Base-by-base conservation (phyloP, 208 protist species). In the Crithidia fasciculata region DNA sequence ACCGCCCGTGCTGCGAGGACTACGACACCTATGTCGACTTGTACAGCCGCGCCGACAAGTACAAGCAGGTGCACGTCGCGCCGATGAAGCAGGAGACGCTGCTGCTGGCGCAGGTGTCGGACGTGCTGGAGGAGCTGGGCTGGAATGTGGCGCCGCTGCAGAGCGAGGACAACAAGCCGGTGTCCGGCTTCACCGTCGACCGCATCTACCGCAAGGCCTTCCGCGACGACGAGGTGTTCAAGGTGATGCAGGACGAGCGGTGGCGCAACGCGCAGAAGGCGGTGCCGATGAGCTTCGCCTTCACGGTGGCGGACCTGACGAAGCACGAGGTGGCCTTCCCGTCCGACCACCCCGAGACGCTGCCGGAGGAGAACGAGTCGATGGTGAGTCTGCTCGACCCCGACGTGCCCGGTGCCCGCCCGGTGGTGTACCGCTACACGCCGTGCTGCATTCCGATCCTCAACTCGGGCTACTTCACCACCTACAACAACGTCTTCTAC, bases 401-500 rank as follows among this genome's bases (percentile, higher is more conserved):
- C 2, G 84, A 95, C 43, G 80, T 93, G 59, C 82, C 88, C 2
- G 86, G 83, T 16, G 92, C 87, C 10, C 80, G 69, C 4, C 76
- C 84, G 12, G 69, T 88, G 43, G 75, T 72, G 19, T 90, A 72
- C 71, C 83, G 87, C 45, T 95, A 93, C 75, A 81, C 84, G 39
- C 90, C 92, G 44, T 95, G 90, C 75, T 87, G 86, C 70, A 88
- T 95, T 37, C 88, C 90, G 0, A 93, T 95, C 69, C 77, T 97
- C 40, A 93, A 88, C 67, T 87, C 90, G 6, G 90, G 92, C 5
- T 93, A 90, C 79, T 95, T 97, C 69, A 87, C 86, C 37, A 83
- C 88, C 18, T 97, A 97, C 80, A 89, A 88, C 76, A 97, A 94
- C 74, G 89, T 95, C 1, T 95, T 87, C 72, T 95, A 95, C 79